Conservation (phyloP, 805 yeast species). For the Candida wancherniae region DNA sequence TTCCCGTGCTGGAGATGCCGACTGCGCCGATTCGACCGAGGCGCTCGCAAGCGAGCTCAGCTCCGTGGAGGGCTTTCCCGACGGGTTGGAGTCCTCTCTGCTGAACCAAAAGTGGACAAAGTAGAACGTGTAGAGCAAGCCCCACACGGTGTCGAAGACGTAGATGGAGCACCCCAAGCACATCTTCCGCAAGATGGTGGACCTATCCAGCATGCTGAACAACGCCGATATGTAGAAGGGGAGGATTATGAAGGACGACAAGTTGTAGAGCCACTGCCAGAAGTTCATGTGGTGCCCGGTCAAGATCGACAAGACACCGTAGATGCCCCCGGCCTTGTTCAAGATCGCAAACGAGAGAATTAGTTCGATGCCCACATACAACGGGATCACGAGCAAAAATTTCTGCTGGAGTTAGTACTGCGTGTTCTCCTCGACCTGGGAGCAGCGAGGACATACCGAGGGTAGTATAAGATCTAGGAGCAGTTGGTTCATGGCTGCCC, state of each 20-base stretch:
- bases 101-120: conserved; percentile 76
- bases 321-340: conserved; percentile 85
- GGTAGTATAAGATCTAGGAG: conserved; percentile 10
- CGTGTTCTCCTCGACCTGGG: too few species aligned
- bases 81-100: conserved; percentile 36
- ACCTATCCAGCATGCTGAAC: conserved; percentile 28
- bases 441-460: conserved; percentile 7
- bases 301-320: conserved; percentile 78
- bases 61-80: too few species aligned
- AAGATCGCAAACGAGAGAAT: conserved; percentile 69
- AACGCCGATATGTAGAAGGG: conserved; percentile 66
- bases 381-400: conserved; percentile 69
- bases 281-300: conserved; percentile 85
- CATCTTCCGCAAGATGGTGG: conserved; percentile 55
- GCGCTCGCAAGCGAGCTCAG: too few species aligned
- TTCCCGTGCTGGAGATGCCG: conserved; percentile 57
- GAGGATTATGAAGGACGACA: conserved; percentile 56
- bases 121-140: conserved; percentile 64
- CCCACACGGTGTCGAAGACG: conserved; percentile 60
- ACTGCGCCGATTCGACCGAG: conserved; percentile 39
- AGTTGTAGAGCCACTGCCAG: conserved; percentile 77
- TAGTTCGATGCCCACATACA: conserved; percentile 83
- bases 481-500: too few species aligned
- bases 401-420: conserved; percentile 28
- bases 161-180: conserved; percentile 63